phyloP scores from a whole-genome alignment of 2,329 filamentous ascomycete genomes.

The Colletotrichum falcatum region DNA sequence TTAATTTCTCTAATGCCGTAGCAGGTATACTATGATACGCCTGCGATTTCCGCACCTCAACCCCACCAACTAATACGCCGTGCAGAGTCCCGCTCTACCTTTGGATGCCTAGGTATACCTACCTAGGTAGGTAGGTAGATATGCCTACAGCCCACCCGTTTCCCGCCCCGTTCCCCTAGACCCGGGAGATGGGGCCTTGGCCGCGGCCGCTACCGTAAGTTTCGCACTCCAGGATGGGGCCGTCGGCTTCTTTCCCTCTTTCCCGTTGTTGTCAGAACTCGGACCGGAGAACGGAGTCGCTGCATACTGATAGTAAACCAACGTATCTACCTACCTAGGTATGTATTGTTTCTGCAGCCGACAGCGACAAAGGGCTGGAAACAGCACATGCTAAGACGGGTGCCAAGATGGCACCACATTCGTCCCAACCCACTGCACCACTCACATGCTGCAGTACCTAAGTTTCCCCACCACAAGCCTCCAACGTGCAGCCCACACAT shows the following conservation, averaged over 20 bases:
- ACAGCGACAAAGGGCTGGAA: conserved; percentile 4
- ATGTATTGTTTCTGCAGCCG: conserved; percentile 8
- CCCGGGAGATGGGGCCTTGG: conserved; percentile 29
- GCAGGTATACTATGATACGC: not conserved
- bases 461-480: conserved; percentile 33
- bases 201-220: conserved; percentile 10
- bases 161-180: conserved; percentile 12
- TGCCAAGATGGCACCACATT: conserved; percentile 31
- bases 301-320: conserved; percentile 31
- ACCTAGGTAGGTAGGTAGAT: no score
- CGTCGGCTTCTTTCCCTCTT: conserved; percentile 5
- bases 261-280: not conserved
- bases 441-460: conserved; percentile 5
- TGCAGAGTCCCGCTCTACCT: no score
- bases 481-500: conserved; percentile 31
- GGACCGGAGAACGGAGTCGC: conserved; percentile 2
- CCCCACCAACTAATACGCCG: conserved; percentile 2
- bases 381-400: conserved; percentile 17
- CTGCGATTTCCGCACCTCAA: conserved; percentile 7
- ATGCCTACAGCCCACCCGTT: conserved; percentile 1
- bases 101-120: no score
- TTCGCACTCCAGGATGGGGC: not conserved
- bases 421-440: conserved; percentile 1
- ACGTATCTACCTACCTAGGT: no score
- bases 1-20: not conserved